Base-by-base conservation (phyloP, 2,329 filamentous ascomycete genomes). In the Stagonosporopsis vannaccii region DNA sequence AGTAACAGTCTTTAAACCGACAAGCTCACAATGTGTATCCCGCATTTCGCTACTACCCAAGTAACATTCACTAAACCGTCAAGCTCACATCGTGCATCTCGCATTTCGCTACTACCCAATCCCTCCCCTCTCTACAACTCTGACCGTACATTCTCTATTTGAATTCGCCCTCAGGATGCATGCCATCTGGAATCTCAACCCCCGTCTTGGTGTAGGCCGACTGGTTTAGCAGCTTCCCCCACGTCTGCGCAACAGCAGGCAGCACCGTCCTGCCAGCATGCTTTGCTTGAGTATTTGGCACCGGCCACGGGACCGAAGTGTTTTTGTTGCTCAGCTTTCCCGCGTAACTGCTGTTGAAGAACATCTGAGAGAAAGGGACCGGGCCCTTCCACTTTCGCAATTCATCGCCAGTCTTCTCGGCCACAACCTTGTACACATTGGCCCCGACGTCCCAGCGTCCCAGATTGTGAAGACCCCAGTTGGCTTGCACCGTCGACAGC, bases 391-490 rank as follows among this genome's bases (percentile, higher is more conserved):
- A 73, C 15, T 56, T 52, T 19, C 68, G 60, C 40, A 72, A 58
- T 7, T 44, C 41, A 20, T 72, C 68, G 3, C 68, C 67, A 3
- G 70, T 72, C 55, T 70, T 69, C 17, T 65, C 62, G 2, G 70
- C 66, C 4, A 72, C 67, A 5, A 69, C 64, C 23, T 66, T 66
- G 69, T 78, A n/a, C n/a, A 80, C 13, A 58, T 81, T 81, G 32
- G 79, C 79, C 37, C 78, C 78, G 2, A 80, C 76, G 47, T 80
- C 79, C 75, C 77, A 80, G 12, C 79, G 75, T 11, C 78, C 79
- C 7, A 81, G 76, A 0, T 78, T 80, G 63, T 78, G 69, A 2
- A 80, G 69, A 17, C 62, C 67, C 79, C 79, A 80, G 66, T 80
- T 81, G 9, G 78, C 77, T 60, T 80, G 75, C 7, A 80, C 78